A percentile compares a stretch with the other conserved stretches of the same genome.
Conservation (phyloP, 2,329 filamentous ascomycete genomes). For the Fusarium pilosicola region DNA sequence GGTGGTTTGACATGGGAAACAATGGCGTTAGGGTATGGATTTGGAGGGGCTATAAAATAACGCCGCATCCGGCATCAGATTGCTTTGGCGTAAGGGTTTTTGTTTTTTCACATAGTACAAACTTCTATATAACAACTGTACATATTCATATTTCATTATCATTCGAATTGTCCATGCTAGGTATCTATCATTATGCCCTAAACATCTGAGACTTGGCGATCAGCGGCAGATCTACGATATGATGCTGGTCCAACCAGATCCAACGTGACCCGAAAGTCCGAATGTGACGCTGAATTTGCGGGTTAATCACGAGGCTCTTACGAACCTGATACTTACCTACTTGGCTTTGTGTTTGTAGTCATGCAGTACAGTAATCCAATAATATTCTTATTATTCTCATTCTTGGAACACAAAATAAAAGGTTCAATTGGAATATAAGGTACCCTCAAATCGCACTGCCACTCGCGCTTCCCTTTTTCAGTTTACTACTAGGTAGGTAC, state of each 20-base stretch:
- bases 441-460: conserved; percentile 6
- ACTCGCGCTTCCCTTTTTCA: conserved; percentile 4
- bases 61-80: conserved; percentile 25
- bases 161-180: background rate
- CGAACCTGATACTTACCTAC: background rate
- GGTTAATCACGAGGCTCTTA: conserved; percentile 28
- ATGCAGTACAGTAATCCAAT: conserved; percentile 1
- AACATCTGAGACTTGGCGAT: conserved; percentile 19
- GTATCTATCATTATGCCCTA: background rate
- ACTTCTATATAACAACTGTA: background rate
- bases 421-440: background rate
- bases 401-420: background rate
- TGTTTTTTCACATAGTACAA: background rate
- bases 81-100: background rate
- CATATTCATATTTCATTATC: background rate
- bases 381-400: background rate
- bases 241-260: conserved; percentile 4
- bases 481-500: background rate
- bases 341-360: conserved; percentile 3
- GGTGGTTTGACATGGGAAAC: conserved; percentile 32
- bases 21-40: conserved; percentile 28
- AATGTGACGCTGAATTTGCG: conserved; percentile 26
- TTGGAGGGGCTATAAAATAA: conserved; percentile 11
- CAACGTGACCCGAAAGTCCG: conserved; percentile 14
- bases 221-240: conserved; percentile 33